Evolutionary conservation across 768 basidiomycete genomes (phyloP), one percentile per base, ranked within the genome.

Genomic region (Auriscalpium microsporum): DNA sequence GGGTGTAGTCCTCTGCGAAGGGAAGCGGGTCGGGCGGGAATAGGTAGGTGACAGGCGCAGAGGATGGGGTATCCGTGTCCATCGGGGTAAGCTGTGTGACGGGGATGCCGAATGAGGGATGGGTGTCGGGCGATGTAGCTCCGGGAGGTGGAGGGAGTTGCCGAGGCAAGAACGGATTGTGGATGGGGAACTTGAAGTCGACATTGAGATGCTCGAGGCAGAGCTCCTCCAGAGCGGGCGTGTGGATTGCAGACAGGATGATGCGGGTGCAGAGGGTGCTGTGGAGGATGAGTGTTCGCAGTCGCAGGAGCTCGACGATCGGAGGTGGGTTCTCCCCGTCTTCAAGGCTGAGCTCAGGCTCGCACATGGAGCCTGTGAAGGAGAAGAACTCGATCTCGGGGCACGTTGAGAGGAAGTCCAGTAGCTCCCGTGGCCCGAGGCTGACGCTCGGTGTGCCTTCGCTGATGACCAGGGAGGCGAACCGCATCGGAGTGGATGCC

Each of bases 191-290:
- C 50, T 60, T 63, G 57, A 76, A 79, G 52, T 86, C 84, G 64
- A 83, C 78, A 62, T 90, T 90, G 17, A 88, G 71, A 58, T 83
- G 79, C 7, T 79, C 72, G 56, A 90, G 82, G 63, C 76, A 77
- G 42, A 90, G 80, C 48, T 80, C 77, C 42, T 67, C 67, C 33
- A 90, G 78, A 2, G 69, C 73, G 16, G 87, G 87, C 1, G 79
- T 75, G 58, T 82, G 64, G n/a, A 90, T 67, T 53, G 75, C 76
- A 0, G 86, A 84, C 48, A 90, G 78, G 42, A 90, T 68, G 52
- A 76, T 75, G 52, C 87, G 84, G 6, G 82, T 76, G 56, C 76
- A 78, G 67, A 82, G 86, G 16, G 84, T 80, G 60, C 72, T 74
- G 49, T 77, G 76, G 35, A 90, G 62, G 45, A 77, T 71, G 16